Conservation (phyloP, 257 asterid genomes). For the Petrea volubilis region DNA sequence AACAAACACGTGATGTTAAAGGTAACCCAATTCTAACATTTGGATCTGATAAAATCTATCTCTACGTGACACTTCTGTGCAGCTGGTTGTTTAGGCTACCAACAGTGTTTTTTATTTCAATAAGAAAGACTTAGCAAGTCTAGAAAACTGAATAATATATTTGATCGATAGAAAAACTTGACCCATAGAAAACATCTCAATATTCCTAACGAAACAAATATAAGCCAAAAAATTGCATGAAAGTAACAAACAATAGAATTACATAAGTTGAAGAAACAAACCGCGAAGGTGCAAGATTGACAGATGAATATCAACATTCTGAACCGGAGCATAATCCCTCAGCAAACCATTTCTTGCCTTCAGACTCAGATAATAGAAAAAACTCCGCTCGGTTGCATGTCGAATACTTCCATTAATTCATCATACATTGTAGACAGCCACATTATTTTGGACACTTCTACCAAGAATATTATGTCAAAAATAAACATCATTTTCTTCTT, state of each 20-base stretch:
- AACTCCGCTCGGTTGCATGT: neutral
- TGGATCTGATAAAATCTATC: too few relatives aligned
- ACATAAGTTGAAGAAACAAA: neutral
- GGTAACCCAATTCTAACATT: neutral
- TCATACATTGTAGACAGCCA: neutral
- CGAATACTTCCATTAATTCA: neutral
- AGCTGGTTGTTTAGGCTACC: too few relatives aligned
- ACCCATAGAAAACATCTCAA: neutral
- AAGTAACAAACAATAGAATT: neutral
- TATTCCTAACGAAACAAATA: neutral
- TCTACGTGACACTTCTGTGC: too few relatives aligned
- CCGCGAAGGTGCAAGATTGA: neutral
- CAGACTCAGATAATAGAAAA: neutral
- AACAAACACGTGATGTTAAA: neutral
- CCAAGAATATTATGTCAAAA: conserved; percentile 3
- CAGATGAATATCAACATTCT: conserved; percentile 6
- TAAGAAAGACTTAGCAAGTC: neutral
- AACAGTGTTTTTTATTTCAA: neutral
- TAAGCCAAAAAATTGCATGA: neutral
- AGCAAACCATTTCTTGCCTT: neutral
- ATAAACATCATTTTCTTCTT: conserved; percentile 29
- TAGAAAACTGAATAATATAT: neutral
- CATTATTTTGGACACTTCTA: too few relatives aligned
- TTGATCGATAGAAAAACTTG: neutral
- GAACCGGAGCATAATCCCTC: neutral